Evolutionary conservation across 352 stramenopile genomes (phyloP), one percentile per base, ranked within the genome.

Genomic region (Thalassiosira hispida): DNA sequence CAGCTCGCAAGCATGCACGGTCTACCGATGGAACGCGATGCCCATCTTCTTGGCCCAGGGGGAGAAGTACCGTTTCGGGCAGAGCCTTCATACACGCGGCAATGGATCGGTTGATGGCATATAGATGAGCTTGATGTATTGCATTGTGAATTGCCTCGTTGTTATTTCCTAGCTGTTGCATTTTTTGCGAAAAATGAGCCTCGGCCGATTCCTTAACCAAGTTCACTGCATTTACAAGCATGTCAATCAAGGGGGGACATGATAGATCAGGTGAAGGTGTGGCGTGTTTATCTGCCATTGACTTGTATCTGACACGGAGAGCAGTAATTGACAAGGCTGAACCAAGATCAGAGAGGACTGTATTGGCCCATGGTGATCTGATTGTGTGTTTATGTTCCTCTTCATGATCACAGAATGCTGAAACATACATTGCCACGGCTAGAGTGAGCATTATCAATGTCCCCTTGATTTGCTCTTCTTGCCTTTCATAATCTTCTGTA

Each of bases 381-480:
- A 42, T 16, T 29, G 33, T 23, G 0, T 38, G 46, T 31, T 23
- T 38, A 57, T 76, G 29, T 20, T 73, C 53, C 31, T 77, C 65
- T 60, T 72, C 59, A 40, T 60, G 65, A 27, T 67, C 55, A 49
- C 9, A 16, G 44, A 69, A 77, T 14, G 65, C 22, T 57, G 60
- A 49, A 71, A 42, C 23, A 64, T 86, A 85, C 29, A 86, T 51
- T 35, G 82, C 65, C 29, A 73, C 62, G 11, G 70, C 63, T 1
- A 93, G 53, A 14, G 62, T 79, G 18, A 91, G 63, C 33, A 92
- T 59, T 14, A 78, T 85, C n/a, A 92, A 56, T 46, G 86, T 76
- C 8, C 82, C 81, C 66, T 92, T 92, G 22, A 91, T 67, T 44
- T 66, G 46, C 57, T 91, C 86, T 73, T 91, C 86, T 6, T 22